Conservation (phyloP, 306 rosid species). For the Geum urbanum region DNA sequence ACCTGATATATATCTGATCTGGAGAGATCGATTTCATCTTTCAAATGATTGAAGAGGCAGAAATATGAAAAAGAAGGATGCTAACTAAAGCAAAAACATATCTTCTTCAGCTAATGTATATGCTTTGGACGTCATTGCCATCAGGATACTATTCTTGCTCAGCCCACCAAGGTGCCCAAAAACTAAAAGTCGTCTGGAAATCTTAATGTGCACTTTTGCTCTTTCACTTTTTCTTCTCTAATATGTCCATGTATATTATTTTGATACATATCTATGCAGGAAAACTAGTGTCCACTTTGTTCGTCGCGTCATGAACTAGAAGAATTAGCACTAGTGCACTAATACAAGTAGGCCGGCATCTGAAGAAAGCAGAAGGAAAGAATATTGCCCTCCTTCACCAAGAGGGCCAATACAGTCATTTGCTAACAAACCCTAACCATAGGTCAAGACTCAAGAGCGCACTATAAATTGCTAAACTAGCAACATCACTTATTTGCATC, state of each 20-base stretch:
- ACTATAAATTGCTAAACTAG: slow-evolving; percentile 43
- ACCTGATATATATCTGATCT: neutral
- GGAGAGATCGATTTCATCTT: neutral
- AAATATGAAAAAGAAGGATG: neutral
- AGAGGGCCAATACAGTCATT: slow-evolving; percentile 52
- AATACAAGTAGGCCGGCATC: slow-evolving; percentile 29
- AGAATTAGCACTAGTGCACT: neutral
- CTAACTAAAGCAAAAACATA: neutral
- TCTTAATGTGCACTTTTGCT: neutral
- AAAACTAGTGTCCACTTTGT: slow-evolving; percentile 19
- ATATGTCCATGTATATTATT: neutral
- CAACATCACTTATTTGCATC: slow-evolving; percentile 20
- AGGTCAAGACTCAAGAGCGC: neutral
- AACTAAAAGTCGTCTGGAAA: neutral
- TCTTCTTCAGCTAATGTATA: neutral
- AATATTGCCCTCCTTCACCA: slow-evolving; percentile 34
- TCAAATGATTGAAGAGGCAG: slow-evolving; percentile 9
- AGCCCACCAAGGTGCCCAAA: neutral
- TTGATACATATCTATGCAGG: neutral
- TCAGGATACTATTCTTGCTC: neutral
- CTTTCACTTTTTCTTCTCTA: neutral
- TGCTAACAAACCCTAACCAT: neutral
- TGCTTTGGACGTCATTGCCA: neutral
- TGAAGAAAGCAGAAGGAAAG: slow-evolving; percentile 33
- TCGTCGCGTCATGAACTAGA: slow-evolving; percentile 18